A percentile compares a stretch with the other conserved stretches of the same genome.
Evolutionary conservation across 2,329 filamentous ascomycete species (phyloP).

Genomic region (Rhinocladiella mackenziei): DNA sequence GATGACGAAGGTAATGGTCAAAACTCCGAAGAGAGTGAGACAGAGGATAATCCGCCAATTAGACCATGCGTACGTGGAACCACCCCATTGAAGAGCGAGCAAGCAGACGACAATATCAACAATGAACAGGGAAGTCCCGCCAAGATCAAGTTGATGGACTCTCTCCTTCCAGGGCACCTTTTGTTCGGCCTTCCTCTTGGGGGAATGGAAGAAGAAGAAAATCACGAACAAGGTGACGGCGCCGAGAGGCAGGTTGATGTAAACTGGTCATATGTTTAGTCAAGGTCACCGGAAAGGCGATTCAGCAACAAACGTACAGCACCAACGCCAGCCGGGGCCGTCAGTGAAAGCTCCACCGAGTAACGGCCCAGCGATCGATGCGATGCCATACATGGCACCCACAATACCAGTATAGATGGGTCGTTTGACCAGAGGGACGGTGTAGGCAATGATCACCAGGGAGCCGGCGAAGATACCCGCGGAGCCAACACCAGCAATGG

Average conservation of each 20-base stretch:
- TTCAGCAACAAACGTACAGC: slow-evolving; percentile 20
- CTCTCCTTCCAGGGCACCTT: slow-evolving; percentile 37
- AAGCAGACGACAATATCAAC: slow-evolving; percentile 46
- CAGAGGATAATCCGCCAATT: slow-evolving; percentile 46
- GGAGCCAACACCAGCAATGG: slow-evolving; percentile 34
- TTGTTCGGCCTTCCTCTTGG: slow-evolving; percentile 33
- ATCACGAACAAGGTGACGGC: slow-evolving; percentile 44
- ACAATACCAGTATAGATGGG: slow-evolving; percentile 53
- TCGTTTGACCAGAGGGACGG: slow-evolving; percentile 52
- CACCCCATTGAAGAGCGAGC: slow-evolving; percentile 48
- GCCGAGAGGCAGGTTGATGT: slow-evolving; percentile 44
- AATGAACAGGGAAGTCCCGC: slow-evolving; percentile 46
- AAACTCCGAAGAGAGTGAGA: slow-evolving; percentile 45
- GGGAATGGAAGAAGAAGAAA: slow-evolving; percentile 46
- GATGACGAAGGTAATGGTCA: slow-evolving; percentile 45
- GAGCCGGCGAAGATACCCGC: slow-evolving; percentile 33
- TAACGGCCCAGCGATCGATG: slow-evolving; percentile 39
- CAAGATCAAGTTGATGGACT: slow-evolving; percentile 40
- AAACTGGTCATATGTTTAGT: slow-evolving; percentile 33
- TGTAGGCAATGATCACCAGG: slow-evolving; percentile 34
- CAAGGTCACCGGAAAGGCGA: too few species aligned
- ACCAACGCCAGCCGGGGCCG: slow-evolving; percentile 37
- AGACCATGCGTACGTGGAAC: slow-evolving; percentile 44
- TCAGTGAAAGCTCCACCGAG: slow-evolving; percentile 42
- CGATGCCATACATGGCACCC: slow-evolving; percentile 43